Conservation (phyloP, 768 basidiomycete genomes). For the Termitomyces sp. region DNA sequence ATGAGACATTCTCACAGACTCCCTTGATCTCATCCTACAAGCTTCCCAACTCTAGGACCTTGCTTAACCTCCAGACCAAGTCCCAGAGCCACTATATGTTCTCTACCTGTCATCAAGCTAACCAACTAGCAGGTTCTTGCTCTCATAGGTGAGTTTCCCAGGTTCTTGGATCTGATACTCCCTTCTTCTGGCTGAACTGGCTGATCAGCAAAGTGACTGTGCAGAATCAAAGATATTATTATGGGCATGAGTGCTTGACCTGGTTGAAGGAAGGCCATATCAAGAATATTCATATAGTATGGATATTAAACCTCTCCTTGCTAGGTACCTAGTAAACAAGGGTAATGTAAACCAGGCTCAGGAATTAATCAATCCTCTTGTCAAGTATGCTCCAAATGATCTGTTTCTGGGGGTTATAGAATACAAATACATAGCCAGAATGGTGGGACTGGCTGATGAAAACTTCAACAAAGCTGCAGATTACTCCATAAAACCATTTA, state of each 20-base stretch:
- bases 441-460: conserved; percentile 1
- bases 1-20: too few species aligned
- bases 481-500: not conserved
- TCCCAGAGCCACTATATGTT: too few species aligned
- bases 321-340: not conserved
- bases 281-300: too few species aligned
- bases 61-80: too few species aligned
- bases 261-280: not conserved
- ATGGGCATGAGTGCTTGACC: not conserved
- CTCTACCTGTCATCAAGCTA: too few species aligned
- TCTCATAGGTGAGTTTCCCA: too few species aligned
- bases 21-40: too few species aligned
- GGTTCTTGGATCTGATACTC: too few species aligned
- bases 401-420: not conserved
- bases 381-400: not conserved
- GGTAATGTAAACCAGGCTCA: not conserved
- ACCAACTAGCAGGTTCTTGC: too few species aligned
- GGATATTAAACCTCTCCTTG: not conserved
- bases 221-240: not conserved
- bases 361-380: not conserved
- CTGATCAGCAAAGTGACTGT: not conserved
- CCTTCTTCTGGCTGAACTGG: not conserved
- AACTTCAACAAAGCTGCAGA: not conserved
- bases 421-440: not conserved
- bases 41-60: too few species aligned